Conservation (phyloP, 1,284 basidiomycete species). For the Leccinum ambiguum region DNA sequence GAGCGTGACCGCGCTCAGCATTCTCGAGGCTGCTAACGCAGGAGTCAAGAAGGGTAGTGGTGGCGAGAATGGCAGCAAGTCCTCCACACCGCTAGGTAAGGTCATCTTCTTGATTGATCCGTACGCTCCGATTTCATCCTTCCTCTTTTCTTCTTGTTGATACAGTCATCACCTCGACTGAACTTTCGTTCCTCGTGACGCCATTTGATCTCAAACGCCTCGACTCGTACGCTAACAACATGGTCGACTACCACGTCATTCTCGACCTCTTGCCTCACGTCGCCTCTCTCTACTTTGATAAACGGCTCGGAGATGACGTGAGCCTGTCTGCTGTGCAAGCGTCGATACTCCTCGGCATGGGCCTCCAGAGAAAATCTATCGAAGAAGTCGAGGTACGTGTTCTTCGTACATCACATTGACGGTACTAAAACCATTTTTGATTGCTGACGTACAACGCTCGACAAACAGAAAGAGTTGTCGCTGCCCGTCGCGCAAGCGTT, state of each 20-base stretch:
- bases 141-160: not conserved
- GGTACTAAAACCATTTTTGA: not conserved
- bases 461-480: conserved; percentile 67
- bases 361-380: conserved; percentile 88
- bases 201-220: conserved; percentile 97
- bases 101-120: conserved; percentile 12
- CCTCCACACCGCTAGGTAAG: conserved; percentile 37
- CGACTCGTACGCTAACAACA: conserved; percentile 94
- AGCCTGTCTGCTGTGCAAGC: conserved; percentile 84
- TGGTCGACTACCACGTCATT: conserved; percentile 96
- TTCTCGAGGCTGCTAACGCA: conserved; percentile 82
- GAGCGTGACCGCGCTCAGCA: conserved; percentile 82
- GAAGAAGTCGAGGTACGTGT: conserved; percentile 81
- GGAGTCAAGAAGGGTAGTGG: conserved; percentile 54
- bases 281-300: conserved; percentile 83
- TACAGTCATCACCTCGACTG: conserved; percentile 57
- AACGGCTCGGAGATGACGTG: conserved; percentile 62
- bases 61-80: conserved; percentile 38
- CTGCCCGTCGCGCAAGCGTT: conserved; percentile 86
- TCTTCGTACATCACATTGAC: not conserved
- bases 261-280: conserved; percentile 88
- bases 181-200: conserved; percentile 75
- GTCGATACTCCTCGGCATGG: conserved; percentile 86
- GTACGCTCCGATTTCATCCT: not conserved
- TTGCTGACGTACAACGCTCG: conserved; percentile 8